phyloP scores from a whole-genome alignment of 1,284 basidiomycete species.

The Testicularia cyperi region DNA sequence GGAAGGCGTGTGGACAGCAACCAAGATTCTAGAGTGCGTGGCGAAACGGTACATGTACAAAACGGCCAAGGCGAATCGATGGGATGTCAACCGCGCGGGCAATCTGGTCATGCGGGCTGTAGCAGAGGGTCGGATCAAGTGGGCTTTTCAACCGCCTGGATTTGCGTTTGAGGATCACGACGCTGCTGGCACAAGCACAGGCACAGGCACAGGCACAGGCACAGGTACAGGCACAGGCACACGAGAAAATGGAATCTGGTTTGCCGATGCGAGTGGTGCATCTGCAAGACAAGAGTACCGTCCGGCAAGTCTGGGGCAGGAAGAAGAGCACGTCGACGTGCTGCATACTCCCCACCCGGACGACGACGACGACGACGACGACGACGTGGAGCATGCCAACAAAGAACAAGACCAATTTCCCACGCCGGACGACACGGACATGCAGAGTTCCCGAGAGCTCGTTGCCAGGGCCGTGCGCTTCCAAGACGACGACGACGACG shows the following conservation, averaged over 20 bases:
- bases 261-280: no score
- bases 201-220: no score
- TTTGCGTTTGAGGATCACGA: no score
- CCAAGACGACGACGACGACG: not conserved
- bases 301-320: no score
- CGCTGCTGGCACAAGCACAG: no score
- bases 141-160: conserved; percentile 68
- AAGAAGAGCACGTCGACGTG: conserved; percentile 4
- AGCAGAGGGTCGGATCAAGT: conserved; percentile 75
- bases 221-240: no score
- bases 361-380: conserved; percentile 3
- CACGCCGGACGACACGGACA: conserved; percentile 1
- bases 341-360: conserved; percentile 22
- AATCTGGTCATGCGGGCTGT: conserved; percentile 70
- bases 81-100: conserved; percentile 82
- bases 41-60: conserved; percentile 71
- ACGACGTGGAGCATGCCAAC: conserved; percentile 6
- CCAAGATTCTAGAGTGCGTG: conserved; percentile 76
- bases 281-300: no score
- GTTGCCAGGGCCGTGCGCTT: not conserved
- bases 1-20: conserved; percentile 70
- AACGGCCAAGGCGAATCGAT: conserved; percentile 83
- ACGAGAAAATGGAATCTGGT: conserved; percentile 37
- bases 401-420: conserved; percentile 13
- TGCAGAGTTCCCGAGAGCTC: not conserved